phyloP scores from a whole-genome alignment of 305 asterid species.

The Caryopteris hybrid region DNA sequence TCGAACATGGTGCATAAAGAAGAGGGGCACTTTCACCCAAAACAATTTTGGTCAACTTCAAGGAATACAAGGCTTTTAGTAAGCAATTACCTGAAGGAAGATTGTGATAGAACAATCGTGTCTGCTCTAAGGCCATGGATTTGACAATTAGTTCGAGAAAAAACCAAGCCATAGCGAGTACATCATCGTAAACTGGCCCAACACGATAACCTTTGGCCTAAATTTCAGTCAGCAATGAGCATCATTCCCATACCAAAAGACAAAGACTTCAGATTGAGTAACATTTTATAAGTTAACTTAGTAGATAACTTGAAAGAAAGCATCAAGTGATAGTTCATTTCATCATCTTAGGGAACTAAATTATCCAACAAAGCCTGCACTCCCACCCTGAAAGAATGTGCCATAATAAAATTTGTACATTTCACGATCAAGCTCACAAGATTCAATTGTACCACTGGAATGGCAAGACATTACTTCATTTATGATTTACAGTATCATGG shows the following conservation, averaged over 20 bases:
- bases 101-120: slow-evolving; percentile 81
- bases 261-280: not conserved
- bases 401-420: not conserved
- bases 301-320: not conserved
- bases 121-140: slow-evolving; percentile 97
- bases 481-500: not conserved
- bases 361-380: not conserved
- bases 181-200: slow-evolving; percentile 99
- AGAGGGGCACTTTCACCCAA: not conserved
- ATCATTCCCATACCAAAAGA: slow-evolving; percentile 14
- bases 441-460: not conserved
- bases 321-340: not conserved
- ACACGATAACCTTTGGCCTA: slow-evolving; percentile 99
- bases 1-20: not conserved
- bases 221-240: slow-evolving; percentile 21
- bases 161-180: slow-evolving; percentile 99
- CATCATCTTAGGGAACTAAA: slow-evolving; percentile 5
- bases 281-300: not conserved
- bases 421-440: not conserved
- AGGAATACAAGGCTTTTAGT: slow-evolving; percentile 13
- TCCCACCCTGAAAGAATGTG: not conserved
- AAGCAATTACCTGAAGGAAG: slow-evolving; percentile 71
- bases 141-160: slow-evolving; percentile 95
- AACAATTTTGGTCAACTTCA: not conserved
- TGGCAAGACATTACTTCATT: not conserved